These are phyloP conservation scores for Leccinum longicurvipes DNA, from an alignment of 768 basidiomycete species.

Conservation along the genomic window DNA sequence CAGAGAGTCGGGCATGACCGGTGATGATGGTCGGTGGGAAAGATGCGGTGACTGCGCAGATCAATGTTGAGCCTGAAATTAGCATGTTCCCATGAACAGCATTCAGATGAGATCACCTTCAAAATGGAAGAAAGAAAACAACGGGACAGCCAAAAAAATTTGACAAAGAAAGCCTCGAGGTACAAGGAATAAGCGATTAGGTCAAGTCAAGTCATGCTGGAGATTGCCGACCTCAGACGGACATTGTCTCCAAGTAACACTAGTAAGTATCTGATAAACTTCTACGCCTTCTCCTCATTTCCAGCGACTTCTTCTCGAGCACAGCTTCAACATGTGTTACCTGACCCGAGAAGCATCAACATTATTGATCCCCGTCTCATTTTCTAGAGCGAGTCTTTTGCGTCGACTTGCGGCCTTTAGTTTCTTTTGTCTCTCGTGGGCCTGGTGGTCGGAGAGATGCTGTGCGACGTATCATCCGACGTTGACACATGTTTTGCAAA, in stretches of 20 bases:
- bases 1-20: constrained; percentile 30
- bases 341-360: too few species aligned
- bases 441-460: constrained; percentile 43
- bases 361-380: too few species aligned
- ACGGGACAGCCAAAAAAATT: neutral
- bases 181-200: neutral
- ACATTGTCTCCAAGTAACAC: too few species aligned
- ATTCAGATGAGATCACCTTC: constrained; percentile 14
- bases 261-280: too few species aligned
- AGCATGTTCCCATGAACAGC: neutral
- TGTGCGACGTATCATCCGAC: constrained; percentile 1
- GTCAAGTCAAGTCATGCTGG: neutral
- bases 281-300: too few species aligned
- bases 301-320: too few species aligned
- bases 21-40: constrained; percentile 9
- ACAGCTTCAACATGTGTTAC: constrained; percentile 1
- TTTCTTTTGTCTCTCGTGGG: constrained; percentile 38
- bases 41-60: constrained; percentile 13
- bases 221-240: constrained; percentile 11
- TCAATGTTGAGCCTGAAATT: too few species aligned
- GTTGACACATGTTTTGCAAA: neutral
- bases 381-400: constrained; percentile 28
- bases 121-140: neutral
- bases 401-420: constrained; percentile 41
- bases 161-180: too few species aligned